A percentile compares a stretch with the other conserved stretches of the same genome.
These are phyloP conservation scores for Phoenix dactylifera DNA, from an alignment of 176 grass and related monocot species.

Conservation along the genomic window DNA sequence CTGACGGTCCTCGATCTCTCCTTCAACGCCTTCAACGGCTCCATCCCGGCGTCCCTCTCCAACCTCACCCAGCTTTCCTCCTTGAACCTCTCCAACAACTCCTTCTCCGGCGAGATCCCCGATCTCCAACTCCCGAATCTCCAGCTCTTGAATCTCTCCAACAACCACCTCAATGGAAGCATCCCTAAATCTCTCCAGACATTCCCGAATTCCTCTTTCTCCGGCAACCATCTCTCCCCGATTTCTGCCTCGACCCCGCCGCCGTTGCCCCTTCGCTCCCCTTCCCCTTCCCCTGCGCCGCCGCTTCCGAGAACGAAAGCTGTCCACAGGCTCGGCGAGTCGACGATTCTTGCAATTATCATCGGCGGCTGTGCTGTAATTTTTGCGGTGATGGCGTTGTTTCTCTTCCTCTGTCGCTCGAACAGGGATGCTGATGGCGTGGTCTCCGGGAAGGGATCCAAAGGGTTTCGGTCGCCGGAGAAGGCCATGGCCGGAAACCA, in stretches of 20 bases:
- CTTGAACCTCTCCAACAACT: constrained; percentile 89
- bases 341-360: constrained; percentile 58
- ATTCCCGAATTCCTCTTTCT: constrained; percentile 42
- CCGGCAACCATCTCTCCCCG: constrained; percentile 36
- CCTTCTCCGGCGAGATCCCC: constrained; percentile 54
- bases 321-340: constrained; percentile 32
- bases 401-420: constrained; percentile 44
- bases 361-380: constrained; percentile 43
- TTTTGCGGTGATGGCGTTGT: constrained; percentile 33
- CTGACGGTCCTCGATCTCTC: constrained; percentile 77
- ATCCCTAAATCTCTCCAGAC: constrained; percentile 35
- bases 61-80: constrained; percentile 46
- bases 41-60: constrained; percentile 28
- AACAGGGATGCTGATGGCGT: constrained; percentile 16
- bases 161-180: constrained; percentile 58
- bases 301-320: background rate
- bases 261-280: background rate
- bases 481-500: constrained; percentile 63
- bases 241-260: background rate
- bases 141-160: constrained; percentile 61
- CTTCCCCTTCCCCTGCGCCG: background rate
- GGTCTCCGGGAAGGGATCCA: background rate
- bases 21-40: constrained; percentile 61
- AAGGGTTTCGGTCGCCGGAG: constrained; percentile 34
- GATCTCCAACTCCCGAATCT: constrained; percentile 57